phyloP scores from a whole-genome alignment of 23 red algal species.

The Agarophyton chilense region DNA sequence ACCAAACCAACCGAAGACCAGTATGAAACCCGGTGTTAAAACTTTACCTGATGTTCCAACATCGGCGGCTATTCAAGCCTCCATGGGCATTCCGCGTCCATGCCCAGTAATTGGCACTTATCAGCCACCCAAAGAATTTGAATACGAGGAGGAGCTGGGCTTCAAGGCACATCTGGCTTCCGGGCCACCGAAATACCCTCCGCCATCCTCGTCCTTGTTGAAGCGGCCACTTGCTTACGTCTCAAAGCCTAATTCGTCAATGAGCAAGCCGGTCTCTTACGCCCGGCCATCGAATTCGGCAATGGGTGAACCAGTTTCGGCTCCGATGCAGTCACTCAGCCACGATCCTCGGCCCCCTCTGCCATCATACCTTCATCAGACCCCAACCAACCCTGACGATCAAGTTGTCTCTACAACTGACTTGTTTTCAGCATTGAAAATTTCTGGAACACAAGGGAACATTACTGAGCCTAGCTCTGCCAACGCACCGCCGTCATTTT shows the following conservation, averaged over 20 bases:
- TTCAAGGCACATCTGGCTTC: not conserved
- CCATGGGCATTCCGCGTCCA: not conserved
- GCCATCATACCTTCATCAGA: not conserved
- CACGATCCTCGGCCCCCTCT: not conserved
- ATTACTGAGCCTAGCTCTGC: not conserved
- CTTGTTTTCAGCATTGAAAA: not conserved
- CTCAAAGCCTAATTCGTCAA: not conserved
- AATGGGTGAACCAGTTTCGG: not conserved
- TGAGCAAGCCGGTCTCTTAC: not conserved
- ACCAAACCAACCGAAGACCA: not conserved
- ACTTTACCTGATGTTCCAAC: not conserved
- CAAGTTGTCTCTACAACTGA: not conserved
- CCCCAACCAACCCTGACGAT: not conserved
- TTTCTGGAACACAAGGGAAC: not conserved
- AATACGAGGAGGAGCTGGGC: not conserved
- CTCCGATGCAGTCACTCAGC: not conserved
- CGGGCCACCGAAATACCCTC: not conserved
- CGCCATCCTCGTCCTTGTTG: not conserved
- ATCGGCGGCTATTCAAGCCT: not conserved
- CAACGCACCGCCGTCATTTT: not conserved
- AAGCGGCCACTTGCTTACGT: slow-evolving; percentile 7
- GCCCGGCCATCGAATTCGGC: not conserved
- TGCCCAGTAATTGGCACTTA: not conserved
- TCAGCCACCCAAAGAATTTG: not conserved
- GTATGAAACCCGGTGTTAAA: not conserved